A percentile compares a stretch with the other conserved stretches of the same genome.
Evolutionary conservation across 2,329 filamentous ascomycete genomes (phyloP).

Genomic region (Xylariaceae sp.): DNA sequence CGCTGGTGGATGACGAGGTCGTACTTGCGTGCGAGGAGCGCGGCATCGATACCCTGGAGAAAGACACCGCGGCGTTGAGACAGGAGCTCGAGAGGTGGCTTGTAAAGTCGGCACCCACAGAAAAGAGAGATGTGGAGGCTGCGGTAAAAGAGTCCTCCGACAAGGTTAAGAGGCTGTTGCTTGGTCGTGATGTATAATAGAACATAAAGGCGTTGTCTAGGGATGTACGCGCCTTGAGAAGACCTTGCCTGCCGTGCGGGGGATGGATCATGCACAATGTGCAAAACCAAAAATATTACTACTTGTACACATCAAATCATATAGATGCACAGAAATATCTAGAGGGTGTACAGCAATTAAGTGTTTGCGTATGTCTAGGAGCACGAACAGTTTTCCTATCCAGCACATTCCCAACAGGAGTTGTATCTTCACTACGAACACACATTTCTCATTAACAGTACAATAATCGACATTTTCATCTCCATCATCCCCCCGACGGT

Average conservation of each 20-base stretch:
- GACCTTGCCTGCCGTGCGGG: too few species aligned
- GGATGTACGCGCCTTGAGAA: too few species aligned
- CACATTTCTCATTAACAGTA: too few species aligned
- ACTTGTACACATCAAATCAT: conserved; percentile 4
- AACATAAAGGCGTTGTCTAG: conserved; percentile 1
- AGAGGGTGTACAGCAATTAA: neutral
- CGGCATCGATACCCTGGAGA: conserved; percentile 63
- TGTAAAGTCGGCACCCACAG: conserved; percentile 43
- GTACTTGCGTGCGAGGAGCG: conserved; percentile 73
- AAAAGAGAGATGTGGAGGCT: conserved; percentile 39
- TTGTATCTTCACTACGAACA: neutral
- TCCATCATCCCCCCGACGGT: neutral
- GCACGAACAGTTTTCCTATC: too few species aligned
- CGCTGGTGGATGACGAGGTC: conserved; percentile 68
- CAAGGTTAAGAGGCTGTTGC: conserved; percentile 33
- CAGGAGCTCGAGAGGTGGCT: conserved; percentile 55
- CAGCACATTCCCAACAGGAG: too few species aligned
- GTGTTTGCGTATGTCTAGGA: too few species aligned
- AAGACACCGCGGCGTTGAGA: conserved; percentile 63
- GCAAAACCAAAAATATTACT: neutral
- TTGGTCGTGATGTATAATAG: conserved; percentile 14
- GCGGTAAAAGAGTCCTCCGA: conserved; percentile 45
- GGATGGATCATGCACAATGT: conserved; percentile 9
- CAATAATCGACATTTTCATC: neutral
- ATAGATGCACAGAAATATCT: conserved; percentile 2